These are phyloP conservation scores for Blastomyces gilchristii DNA, from an alignment of 2,329 filamentous ascomycete species.

Conservation along the genomic window DNA sequence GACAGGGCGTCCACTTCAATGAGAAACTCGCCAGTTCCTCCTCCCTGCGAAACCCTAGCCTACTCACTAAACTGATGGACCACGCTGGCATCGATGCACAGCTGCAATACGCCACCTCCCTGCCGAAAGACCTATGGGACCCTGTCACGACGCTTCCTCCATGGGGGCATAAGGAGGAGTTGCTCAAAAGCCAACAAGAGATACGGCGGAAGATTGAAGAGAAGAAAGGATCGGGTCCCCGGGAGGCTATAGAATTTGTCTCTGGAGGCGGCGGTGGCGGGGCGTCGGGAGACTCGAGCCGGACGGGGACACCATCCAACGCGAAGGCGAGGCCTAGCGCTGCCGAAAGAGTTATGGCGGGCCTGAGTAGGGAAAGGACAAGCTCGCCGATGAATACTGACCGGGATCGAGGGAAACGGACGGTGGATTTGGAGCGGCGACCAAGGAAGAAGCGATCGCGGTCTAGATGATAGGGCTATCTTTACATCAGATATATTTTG, in stretches of 20 bases:
- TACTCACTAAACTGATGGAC: conserved; percentile 47
- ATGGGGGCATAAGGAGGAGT: conserved; percentile 40
- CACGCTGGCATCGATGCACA: conserved; percentile 46
- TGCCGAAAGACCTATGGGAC: conserved; percentile 35
- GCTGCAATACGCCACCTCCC: conserved; percentile 45
- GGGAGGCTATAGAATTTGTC: conserved; percentile 35
- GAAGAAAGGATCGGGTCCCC: conserved; percentile 24
- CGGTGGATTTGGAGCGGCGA: conserved; percentile 8
- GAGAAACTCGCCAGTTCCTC: conserved; percentile 48
- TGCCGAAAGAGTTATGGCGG: conserved; percentile 20
- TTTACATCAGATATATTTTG: background rate
- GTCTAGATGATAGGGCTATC: conserved; percentile 12
- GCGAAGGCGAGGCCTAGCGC: conserved; percentile 16
- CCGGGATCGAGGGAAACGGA: conserved; percentile 7
- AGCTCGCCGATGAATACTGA: conserved; percentile 12
- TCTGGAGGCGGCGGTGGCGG: conserved; percentile 13
- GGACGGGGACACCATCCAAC: conserved; percentile 13
- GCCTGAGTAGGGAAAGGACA: conserved; percentile 16
- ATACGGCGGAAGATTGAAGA: conserved; percentile 28
- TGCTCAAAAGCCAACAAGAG: conserved; percentile 35
- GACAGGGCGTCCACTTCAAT: conserved; percentile 55
- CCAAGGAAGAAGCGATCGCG: conserved; percentile 17
- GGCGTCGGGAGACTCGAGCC: conserved; percentile 12
- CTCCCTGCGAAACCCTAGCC: conserved; percentile 49
- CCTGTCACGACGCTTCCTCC: conserved; percentile 26